These are phyloP conservation scores for Geranium brycei DNA, from an alignment of 345 rosid species.

Conservation along the genomic window DNA sequence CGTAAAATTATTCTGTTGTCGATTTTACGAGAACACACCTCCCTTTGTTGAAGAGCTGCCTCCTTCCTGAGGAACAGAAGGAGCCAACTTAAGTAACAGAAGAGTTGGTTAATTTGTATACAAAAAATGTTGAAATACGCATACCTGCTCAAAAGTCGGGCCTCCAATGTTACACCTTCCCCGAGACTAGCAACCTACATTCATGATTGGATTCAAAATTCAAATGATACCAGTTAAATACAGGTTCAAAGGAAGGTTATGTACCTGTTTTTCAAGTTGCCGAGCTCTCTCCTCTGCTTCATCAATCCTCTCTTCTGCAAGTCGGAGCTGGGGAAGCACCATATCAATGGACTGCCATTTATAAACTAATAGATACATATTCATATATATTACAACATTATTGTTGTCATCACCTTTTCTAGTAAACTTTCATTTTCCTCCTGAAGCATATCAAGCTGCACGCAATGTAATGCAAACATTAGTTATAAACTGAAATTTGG, in stretches of 20 bases:
- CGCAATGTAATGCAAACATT: constrained; percentile 5
- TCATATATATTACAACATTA: neutral
- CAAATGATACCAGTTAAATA: too few species aligned
- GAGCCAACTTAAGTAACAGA: constrained; percentile 11
- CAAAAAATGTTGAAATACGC: constrained; percentile 5
- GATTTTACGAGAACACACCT: constrained; percentile 32
- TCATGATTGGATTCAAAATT: too few species aligned
- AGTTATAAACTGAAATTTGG: too few species aligned
- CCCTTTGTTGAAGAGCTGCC: constrained; percentile 79
- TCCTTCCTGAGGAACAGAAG: constrained; percentile 53
- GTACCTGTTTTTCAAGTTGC: constrained; percentile 81
- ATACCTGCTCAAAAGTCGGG: constrained; percentile 78
- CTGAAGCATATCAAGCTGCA: constrained; percentile 46
- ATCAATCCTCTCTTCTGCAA: constrained; percentile 72
- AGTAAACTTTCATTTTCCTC: constrained; percentile 55
- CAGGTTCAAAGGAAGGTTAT: neutral
- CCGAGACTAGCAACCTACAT: constrained; percentile 67
- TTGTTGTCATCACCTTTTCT: constrained; percentile 36
- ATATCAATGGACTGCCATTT: too few species aligned
- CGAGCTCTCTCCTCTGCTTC: constrained; percentile 79
- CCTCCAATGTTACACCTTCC: constrained; percentile 77
- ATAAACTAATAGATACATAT: constrained; percentile 2
- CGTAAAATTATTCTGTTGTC: neutral
- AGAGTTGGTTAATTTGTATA: constrained; percentile 7
- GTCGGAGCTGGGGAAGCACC: constrained; percentile 58